Base-by-base conservation (phyloP, 2,329 filamentous ascomycete species). In the Cladosporium sp. region DNA sequence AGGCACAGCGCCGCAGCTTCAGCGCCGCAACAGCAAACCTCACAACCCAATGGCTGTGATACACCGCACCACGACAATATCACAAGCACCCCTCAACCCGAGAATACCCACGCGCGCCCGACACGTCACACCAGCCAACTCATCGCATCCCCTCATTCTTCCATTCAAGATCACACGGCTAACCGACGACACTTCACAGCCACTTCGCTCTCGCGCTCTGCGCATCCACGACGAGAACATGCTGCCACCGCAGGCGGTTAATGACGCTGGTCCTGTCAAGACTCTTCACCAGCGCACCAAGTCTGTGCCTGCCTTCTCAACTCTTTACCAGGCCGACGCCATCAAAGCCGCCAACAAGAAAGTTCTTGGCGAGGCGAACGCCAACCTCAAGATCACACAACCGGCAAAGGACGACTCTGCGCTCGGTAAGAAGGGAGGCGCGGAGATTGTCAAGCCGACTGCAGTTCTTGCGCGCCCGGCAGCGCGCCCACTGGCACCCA, bases 201-300 rank as follows among this genome's bases (percentile, higher is more conserved):
- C 88, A 55, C 85, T 86, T 69, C 80, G 86, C 69, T 80, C 79
- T 59, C 79, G 83, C 64, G 69, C 73, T 42, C 69, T 83, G 66
- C 80, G 80, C 67, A 73, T 79, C 62, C 77, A 78, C 65, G 86
- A 89, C 72, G 89, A 95, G 71, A 93, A 93, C 69, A 71, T 76
- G 53, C 58, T 59, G 15, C 69, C 75, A n/a, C 62, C 59, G 12
- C 66, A 66, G 9, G 59, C 68, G 47, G 58, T 64, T 40, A 64
- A 64, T 43, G 72, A 76, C 48, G 70, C 68, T 38, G 64, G 66
- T 47, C 56, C 75, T 54, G 79, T 80, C 59, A 83, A 83, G 66
- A 73, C 79, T 47, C 73, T 90, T 55, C 88, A 95, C 61, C 84
- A 89, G 61, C 85, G 86, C 56, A 85, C 89, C 72, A 95, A 95